Percentiles rank a stretch among this genome's conserved stretches.
Evolutionary conservation across 306 rosid species (phyloP).

Genomic region (Fragaria ananassa): DNA sequence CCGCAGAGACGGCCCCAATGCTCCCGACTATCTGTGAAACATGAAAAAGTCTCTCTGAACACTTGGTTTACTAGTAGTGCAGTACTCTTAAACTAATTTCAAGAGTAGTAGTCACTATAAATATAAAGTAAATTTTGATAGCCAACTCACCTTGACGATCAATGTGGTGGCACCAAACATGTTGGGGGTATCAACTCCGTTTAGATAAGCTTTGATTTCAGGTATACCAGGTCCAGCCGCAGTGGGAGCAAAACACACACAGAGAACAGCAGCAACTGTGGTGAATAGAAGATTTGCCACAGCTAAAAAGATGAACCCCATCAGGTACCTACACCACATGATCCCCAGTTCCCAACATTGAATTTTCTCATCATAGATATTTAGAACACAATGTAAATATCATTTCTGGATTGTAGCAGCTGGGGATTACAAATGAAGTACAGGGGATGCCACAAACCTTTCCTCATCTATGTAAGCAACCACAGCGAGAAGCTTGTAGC

Average conservation of each 20-base stretch:
- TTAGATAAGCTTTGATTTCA: conserved; percentile 91
- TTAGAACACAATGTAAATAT: neutral
- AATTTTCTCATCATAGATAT: neutral
- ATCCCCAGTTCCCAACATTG: conserved; percentile 3
- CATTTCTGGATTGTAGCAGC: neutral
- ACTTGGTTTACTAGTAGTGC: neutral
- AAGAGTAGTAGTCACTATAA: neutral
- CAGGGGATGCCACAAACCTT: conserved; percentile 37
- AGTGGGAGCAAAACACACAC: conserved; percentile 82
- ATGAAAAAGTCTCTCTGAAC: neutral
- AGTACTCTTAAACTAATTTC: neutral
- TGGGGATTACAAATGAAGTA: neutral
- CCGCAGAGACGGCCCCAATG: conserved; percentile 93
- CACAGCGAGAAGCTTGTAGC: conserved; percentile 71
- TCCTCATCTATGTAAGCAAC: conserved; percentile 39
- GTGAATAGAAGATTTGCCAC: conserved; percentile 59
- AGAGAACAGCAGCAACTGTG: conserved; percentile 55
- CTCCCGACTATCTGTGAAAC: conserved; percentile 76
- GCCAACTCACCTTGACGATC: conserved; percentile 67
- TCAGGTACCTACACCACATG: conserved; percentile 50
- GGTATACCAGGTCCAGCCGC: conserved; percentile 97
- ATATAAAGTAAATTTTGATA: neutral
- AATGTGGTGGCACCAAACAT: conserved; percentile 72
- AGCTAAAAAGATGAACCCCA: conserved; percentile 55
- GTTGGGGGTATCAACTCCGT: conserved; percentile 86